These are phyloP conservation scores for Ustilago esculenta DNA, from an alignment of 1,284 basidiomycete species.

Conservation along the genomic window DNA sequence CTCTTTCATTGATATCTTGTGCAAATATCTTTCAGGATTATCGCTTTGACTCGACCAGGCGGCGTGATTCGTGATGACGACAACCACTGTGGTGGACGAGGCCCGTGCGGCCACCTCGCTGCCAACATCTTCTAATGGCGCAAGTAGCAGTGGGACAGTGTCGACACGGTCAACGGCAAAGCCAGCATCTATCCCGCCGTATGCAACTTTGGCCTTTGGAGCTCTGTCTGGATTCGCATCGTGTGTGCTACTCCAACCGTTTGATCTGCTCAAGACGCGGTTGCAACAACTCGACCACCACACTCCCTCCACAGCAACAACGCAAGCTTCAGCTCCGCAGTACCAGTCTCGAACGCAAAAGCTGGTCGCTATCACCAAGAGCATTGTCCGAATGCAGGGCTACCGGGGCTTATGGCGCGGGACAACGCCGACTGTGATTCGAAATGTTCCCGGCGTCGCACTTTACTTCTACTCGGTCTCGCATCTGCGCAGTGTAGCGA, in stretches of 20 bases:
- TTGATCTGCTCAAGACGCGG: constrained; percentile 65
- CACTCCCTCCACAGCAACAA: neutral
- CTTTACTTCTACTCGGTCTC: constrained; percentile 65
- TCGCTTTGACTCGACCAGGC: no score
- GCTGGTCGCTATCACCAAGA: constrained; percentile 29
- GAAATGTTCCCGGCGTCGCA: constrained; percentile 66
- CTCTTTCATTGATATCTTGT: no score
- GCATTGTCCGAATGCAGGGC: constrained; percentile 53
- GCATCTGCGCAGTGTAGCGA: constrained; percentile 53
- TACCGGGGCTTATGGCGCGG: constrained; percentile 62
- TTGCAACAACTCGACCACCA: constrained; percentile 57
- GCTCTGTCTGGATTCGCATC: constrained; percentile 61
- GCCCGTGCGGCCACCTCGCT: constrained; percentile 8
- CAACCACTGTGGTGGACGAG: neutral
- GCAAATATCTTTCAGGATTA: no score
- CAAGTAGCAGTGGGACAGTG: no score
- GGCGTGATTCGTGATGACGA: no score
- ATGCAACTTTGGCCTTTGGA: constrained; percentile 60
- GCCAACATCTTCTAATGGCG: neutral
- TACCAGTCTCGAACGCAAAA: constrained; percentile 38
- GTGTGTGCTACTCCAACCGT: constrained; percentile 63
- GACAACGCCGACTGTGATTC: constrained; percentile 60
- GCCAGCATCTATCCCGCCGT: constrained; percentile 43
- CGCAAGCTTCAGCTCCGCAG: neutral
- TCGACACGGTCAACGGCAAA: neutral